Evolutionary conservation across 805 yeast genomes (phyloP).

Genomic region (Groenewaldozyma tartarivorans): DNA sequence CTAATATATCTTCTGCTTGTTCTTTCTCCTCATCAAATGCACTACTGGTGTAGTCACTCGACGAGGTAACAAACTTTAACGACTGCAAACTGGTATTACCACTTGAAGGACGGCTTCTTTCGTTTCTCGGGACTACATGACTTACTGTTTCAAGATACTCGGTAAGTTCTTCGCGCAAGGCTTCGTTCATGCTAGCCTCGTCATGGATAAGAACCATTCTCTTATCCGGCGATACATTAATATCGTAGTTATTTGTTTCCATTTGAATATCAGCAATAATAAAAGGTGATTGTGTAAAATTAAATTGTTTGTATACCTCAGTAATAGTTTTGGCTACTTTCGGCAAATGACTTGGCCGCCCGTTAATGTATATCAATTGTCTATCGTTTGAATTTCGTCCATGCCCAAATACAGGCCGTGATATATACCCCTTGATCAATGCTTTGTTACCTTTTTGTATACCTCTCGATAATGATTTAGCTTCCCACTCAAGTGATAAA

Average conservation of each 20-base stretch:
- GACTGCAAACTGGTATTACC: too few relatives aligned
- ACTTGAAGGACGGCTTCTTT: too few relatives aligned
- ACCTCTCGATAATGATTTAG: conserved; percentile 9
- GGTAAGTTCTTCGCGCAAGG: conserved; percentile 41
- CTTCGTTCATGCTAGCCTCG: conserved; percentile 51
- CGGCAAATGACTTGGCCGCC: conserved; percentile 60
- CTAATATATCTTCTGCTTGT: conserved; percentile 12
- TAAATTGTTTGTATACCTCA: conserved; percentile 65
- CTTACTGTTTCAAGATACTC: conserved; percentile 35
- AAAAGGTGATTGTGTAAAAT: conserved; percentile 65
- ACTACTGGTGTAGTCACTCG: too few relatives aligned
- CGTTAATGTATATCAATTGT: conserved; percentile 66
- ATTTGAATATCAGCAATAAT: conserved; percentile 52
- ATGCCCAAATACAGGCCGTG: conserved; percentile 70
- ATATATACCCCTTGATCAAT: conserved; percentile 50
- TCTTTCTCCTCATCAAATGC: conserved; percentile 14
- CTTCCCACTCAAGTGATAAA: conserved; percentile 17
- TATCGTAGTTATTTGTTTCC: conserved; percentile 44
- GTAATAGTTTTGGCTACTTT: conserved; percentile 49
- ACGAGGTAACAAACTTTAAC: too few relatives aligned
- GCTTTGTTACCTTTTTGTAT: conserved; percentile 19
- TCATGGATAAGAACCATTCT: conserved; percentile 58
- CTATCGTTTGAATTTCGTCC: conserved; percentile 67
- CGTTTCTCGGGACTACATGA: conserved; percentile 30
- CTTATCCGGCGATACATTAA: conserved; percentile 91